These are phyloP conservation scores for Tetrahymena elliotti DNA, from an alignment of 73 alveolate genomes.

Conservation along the genomic window DNA sequence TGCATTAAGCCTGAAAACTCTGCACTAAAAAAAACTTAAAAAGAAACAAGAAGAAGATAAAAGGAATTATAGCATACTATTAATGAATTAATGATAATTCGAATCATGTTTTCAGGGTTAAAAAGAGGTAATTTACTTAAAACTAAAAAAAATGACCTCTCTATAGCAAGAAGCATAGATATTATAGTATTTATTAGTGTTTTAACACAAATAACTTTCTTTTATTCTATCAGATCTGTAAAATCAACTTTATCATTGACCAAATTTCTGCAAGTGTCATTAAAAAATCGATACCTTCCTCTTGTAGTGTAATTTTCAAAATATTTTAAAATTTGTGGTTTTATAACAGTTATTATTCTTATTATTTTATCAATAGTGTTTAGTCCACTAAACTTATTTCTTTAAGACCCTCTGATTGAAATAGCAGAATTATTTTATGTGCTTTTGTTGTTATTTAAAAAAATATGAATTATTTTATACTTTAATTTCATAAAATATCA, in stretches of 20 bases:
- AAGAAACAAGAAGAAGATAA: not conserved
- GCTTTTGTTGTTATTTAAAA: not conserved
- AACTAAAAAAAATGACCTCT: not conserved
- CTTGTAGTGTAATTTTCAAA: not conserved
- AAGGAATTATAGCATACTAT: not conserved
- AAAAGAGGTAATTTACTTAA: not conserved
- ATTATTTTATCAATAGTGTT: not conserved
- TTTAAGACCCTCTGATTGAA: not conserved
- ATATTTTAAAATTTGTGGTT: not conserved
- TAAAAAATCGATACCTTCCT: not conserved
- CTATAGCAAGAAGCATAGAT: not conserved
- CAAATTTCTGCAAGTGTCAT: not conserved
- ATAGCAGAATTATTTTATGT: not conserved
- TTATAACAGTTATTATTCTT: not conserved
- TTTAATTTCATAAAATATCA: too few species aligned
- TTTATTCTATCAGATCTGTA: not conserved
- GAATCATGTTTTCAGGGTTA: not conserved
- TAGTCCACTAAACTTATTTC: not conserved
- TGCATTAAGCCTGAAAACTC: not conserved
- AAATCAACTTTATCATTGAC: not conserved
- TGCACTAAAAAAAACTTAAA: not conserved
- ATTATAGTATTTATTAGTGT: too few species aligned
- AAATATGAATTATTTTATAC: not conserved
- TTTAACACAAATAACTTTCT: not conserved
- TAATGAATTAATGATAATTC: not conserved